Base-by-base conservation (phyloP, 371 early-diverging fungal species). In the Entomophthora muscae region DNA sequence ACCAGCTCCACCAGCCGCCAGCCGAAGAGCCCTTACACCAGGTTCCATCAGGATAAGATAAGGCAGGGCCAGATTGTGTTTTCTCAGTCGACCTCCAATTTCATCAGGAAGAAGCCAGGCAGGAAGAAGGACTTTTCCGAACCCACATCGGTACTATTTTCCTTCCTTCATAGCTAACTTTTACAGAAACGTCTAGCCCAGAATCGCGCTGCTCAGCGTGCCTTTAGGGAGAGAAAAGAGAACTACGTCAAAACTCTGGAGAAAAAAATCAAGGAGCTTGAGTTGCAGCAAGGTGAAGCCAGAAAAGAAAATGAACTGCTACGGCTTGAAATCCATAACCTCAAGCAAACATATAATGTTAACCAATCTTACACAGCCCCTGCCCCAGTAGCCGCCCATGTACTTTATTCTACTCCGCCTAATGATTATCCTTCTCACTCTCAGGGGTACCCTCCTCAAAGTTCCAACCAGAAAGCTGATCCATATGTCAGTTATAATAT, bases 131-230 rank as follows among this genome's bases (percentile, higher is more conserved):
- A 74, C 23, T 70, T 67, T 0, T 69, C 72, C 21, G 78, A 64
- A 23, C 62, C 62, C 7, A 42, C 31, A 52, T n/a, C 5, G 3
- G 62, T 61, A 52, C 30, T 29, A n/a, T 32, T 42, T 51, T 52
- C 5, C 17, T 17, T 52, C 1, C 5, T 26, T 23, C 26, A 24
- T 28, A 17, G 17, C 22, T 28, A 1, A 24, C 5, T 52, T 3
- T 53, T 24, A 21, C 33, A 77, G 71, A 86, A 86, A 66, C 79
- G 88, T 63, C 83, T 83, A 23, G 88, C 85, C 7, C 86, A 87
- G 70, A 87, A 87, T 66, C 72, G 88, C 59, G 85, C 84, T 12
- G 88, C 88, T 12, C 88, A 87, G 68, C 74, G 86, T 13, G 88
- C 88, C 0, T 87, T 87, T 67, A 75, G 88, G 55, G 84, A 87